Percentiles rank a stretch among this genome's conserved stretches.
phyloP scores from a whole-genome alignment of 2,329 filamentous ascomycete species.

The Cadophora sp. region DNA sequence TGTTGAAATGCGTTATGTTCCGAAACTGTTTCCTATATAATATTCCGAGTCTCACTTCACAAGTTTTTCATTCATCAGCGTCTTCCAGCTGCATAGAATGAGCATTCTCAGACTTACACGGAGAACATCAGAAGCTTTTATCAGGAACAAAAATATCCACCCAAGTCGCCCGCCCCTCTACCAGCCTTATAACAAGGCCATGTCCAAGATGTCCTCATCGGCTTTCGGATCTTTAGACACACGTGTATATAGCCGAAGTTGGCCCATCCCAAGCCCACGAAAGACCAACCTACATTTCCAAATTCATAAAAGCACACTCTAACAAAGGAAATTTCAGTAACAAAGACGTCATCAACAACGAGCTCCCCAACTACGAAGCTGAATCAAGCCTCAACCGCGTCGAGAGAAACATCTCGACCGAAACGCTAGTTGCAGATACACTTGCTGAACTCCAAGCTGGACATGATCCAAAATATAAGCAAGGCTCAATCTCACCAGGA shows the following conservation, averaged over 20 bases:
- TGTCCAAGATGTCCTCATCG: constrained; percentile 27
- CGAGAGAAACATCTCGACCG: not conserved
- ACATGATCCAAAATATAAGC: not conserved
- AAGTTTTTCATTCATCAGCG: not conserved
- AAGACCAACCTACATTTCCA: not conserved
- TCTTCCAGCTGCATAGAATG: not conserved
- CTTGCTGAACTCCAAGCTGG: not conserved
- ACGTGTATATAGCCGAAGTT: not conserved
- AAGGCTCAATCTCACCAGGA: not conserved
- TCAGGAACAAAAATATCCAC: not conserved
- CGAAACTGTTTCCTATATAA: not conserved
- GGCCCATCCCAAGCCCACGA: not conserved
- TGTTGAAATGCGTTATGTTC: not conserved
- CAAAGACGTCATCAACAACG: not conserved
- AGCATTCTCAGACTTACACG: not conserved
- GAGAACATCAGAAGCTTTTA: not conserved
- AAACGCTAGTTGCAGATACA: not conserved
- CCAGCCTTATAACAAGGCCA: not conserved
- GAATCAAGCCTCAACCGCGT: not conserved
- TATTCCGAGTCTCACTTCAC: not conserved
- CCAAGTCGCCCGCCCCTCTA: not conserved
- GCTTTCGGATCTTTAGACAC: constrained; percentile 21
- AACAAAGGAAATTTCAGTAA: no score
- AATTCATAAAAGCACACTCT: no score
- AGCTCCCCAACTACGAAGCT: not conserved